Evolutionary conservation across 2,329 filamentous ascomycete genomes (phyloP), one percentile per base, ranked within the genome.

Genomic region (Diaporthe vaccinii): DNA sequence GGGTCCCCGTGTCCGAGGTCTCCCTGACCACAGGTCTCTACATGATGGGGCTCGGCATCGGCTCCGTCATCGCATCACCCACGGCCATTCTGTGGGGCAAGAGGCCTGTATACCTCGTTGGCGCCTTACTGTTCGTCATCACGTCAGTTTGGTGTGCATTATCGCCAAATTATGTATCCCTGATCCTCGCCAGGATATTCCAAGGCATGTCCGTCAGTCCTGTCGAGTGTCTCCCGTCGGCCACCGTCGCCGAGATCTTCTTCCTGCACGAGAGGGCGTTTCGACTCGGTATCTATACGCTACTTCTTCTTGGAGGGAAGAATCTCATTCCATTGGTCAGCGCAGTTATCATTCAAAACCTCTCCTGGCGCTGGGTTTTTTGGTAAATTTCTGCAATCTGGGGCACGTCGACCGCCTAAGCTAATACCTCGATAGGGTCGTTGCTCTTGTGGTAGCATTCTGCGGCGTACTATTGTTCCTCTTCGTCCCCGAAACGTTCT

Each of bases 171-270:
- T 98, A 96, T 81, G 83, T 89, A 2, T 98, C 95, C 14, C 88
- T 98, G 51, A 87, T 98, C 8, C 83, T 95, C 12, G 96, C 95
- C 36, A 90, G 96, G 72, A 92, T 98, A 65, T 93, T 98, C 76
- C 95, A 97, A 83, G 97, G 96, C 4, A 87, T 98, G 14, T 93
- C 95, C 0, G 93, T 98, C 67, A 97, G 94, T 78, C 95, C 95
- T 0, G 95, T 98, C 12, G 96, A 98, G 83, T 98, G 95, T 80
- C 88, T 98, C 41, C 96, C 96, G 0, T 98, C 95, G 6, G 96
- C 96, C 22, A 98, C 95, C 0, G 96, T 98, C 80, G 95, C 96
- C 4, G 96, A 98, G 83, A 98, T 98, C 76, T 98, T 96, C 86
- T 98, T 98, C 81, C 87, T 98, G 28, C 96, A 98, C 80, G 96